Base-by-base conservation (phyloP, 331 rosid species). In the Malus hybrid region DNA sequence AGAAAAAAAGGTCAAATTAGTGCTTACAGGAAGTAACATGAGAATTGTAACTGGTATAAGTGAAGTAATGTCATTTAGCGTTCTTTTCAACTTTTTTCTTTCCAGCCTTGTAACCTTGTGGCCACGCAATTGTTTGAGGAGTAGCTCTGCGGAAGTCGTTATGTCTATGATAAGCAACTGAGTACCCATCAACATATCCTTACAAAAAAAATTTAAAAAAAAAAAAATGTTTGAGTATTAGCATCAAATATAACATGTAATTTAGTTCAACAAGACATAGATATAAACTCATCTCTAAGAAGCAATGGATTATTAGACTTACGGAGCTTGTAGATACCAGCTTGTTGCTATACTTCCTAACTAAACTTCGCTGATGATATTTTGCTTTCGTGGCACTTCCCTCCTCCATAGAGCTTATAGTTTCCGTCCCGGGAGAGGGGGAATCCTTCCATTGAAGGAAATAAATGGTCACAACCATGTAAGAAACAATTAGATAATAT, bases 111-210 rank as follows among this genome's bases (percentile, higher is more conserved):
- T 70, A 63, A 83, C 64, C 82, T 85, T 77, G 86, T 65, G 75
- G 75, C 90, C 93, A n/a, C 29, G 68, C 44, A 73, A 78, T 84
- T 80, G 84, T 78, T 75, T 84, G 19, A 75, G 7, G 14, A 90
- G 82, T 12, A 90, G 77, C 76, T 85, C 82, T n/a, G 71, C 5
- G 61, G 90, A 86, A 65, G 77, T 78, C 79, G 14, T 67, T 55
- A 90, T 70, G 85, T 90, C 96, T 53, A 72, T 78, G 71, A 80
- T 79, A 68, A 88, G 96, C 82, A 90, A 85, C 53, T 68, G 71
- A 44, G 90, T 90, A 55, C 91, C 96, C 90, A 85, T 87, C 87
- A 80, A 82, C 50, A 77, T 28, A 73, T 88, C 89, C 96, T 90
- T 81, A 42, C 73, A 60, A 78, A 82, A 20, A 50, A 85, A 24